phyloP scores from a whole-genome alignment of 441 rosid species.

The Sinapis alba region DNA sequence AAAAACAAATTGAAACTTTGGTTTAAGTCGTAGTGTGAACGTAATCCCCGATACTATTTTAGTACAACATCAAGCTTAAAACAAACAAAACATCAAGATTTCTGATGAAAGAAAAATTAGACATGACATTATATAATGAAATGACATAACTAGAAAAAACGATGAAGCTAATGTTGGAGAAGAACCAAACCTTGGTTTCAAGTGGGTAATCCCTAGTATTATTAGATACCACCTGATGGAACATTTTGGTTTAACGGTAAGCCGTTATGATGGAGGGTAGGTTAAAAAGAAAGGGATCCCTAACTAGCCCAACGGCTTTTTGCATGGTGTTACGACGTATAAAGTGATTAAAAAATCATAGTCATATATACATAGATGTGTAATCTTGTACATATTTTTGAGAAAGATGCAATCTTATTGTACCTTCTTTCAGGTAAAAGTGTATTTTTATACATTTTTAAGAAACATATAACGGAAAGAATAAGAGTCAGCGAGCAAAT shows the following conservation, averaged over 20 bases:
- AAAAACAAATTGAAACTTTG: background rate
- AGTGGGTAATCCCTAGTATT: background rate
- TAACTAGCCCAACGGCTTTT: background rate
- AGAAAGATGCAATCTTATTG: background rate
- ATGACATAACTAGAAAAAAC: background rate
- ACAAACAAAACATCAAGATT: background rate
- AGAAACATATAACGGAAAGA: background rate
- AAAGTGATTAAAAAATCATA: background rate
- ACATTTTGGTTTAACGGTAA: background rate
- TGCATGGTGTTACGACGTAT: background rate
- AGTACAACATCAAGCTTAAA: background rate
- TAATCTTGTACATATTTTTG: background rate
- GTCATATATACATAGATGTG: background rate
- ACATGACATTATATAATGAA: background rate
- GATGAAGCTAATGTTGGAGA: background rate
- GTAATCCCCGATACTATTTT: background rate
- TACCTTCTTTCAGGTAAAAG: background rate
- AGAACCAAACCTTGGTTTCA: background rate
- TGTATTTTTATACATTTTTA: background rate
- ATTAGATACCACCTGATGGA: background rate
- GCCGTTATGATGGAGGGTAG: background rate
- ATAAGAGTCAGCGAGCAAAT: background rate
- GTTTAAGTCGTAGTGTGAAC: background rate
- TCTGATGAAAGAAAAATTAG: background rate
- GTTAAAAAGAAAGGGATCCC: background rate